Percentiles rank a stretch among this genome's conserved stretches.
Conservation (phyloP, 169 alveolate species). For the Theileria sp. region DNA sequence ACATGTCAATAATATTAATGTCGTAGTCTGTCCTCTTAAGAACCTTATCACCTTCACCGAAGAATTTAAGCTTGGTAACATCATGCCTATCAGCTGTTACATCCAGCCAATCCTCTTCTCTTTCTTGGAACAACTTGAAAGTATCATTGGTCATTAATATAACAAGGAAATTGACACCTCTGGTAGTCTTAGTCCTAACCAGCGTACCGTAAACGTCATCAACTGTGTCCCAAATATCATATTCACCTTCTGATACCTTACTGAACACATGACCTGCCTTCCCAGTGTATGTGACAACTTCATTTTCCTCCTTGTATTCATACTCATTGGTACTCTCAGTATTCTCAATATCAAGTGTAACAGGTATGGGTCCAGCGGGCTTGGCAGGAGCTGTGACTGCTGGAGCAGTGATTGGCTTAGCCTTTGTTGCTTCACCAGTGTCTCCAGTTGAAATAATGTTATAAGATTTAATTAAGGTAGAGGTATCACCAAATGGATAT, state of each 20-base stretch:
- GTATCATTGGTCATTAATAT: too few species aligned
- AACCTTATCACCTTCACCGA: not conserved
- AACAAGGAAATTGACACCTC: not conserved
- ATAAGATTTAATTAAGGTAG: too few species aligned
- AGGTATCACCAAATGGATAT: too few species aligned
- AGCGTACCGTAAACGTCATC: not conserved
- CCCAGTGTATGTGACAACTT: not conserved
- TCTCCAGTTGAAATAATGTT: too few species aligned
- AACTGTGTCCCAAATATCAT: not conserved
- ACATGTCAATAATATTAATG: not conserved
- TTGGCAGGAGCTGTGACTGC: too few species aligned
- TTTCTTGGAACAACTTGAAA: not conserved
- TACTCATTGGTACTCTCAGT: not conserved
- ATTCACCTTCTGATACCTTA: not conserved
- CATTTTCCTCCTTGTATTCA: not conserved
- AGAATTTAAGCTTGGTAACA: not conserved
- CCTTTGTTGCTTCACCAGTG: too few species aligned
- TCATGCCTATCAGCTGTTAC: not conserved
- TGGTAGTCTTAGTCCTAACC: not conserved
- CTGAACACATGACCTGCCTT: not conserved
- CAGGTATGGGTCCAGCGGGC: not conserved
- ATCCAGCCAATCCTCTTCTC: not conserved
- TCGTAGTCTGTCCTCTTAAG: not conserved
- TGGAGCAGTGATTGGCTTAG: too few species aligned
- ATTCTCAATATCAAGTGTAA: not conserved